Evolutionary conservation across 2,329 filamentous ascomycete species (phyloP).

Genomic region (Talaromyces sp.): DNA sequence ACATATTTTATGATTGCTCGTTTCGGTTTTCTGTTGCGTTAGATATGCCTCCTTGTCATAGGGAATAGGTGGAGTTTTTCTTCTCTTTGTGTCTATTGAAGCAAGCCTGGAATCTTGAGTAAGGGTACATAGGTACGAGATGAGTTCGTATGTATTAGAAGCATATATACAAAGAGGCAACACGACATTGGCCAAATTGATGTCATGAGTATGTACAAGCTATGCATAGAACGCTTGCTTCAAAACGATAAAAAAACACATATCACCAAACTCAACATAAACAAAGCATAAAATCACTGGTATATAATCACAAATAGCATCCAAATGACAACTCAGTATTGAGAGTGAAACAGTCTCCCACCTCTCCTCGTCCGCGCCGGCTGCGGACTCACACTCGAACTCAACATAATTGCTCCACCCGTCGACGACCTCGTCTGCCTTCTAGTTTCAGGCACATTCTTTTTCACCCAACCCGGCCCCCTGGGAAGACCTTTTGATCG

Average conservation of each 20-base stretch:
- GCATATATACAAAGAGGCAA: not conserved
- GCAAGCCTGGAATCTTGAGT: not conserved
- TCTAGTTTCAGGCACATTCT: slow-evolving; percentile 16
- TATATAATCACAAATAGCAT: slow-evolving; percentile 15
- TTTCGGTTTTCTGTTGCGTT: not conserved
- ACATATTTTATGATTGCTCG: slow-evolving; percentile 1
- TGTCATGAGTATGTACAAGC: not conserved
- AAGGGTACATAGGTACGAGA: not conserved
- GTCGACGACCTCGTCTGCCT: slow-evolving; percentile 21
- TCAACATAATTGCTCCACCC: slow-evolving; percentile 3
- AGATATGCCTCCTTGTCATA: not conserved
- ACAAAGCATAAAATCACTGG: not conserved
- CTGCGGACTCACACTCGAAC: slow-evolving; percentile 15
- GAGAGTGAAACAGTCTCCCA: not conserved
- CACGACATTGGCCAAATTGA: not conserved
- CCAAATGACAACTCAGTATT: not conserved
- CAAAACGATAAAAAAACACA: not conserved
- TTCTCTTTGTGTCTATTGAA: not conserved
- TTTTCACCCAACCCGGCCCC: slow-evolving; percentile 31
- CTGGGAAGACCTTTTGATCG: slow-evolving; percentile 27
- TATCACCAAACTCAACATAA: not conserved
- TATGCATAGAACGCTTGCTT: not conserved
- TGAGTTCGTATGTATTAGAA: not conserved
- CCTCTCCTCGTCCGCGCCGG: not conserved
- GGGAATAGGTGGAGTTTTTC: not conserved